Conservation (phyloP, 2,329 filamentous ascomycete species). For the Pseudonectria buxi region DNA sequence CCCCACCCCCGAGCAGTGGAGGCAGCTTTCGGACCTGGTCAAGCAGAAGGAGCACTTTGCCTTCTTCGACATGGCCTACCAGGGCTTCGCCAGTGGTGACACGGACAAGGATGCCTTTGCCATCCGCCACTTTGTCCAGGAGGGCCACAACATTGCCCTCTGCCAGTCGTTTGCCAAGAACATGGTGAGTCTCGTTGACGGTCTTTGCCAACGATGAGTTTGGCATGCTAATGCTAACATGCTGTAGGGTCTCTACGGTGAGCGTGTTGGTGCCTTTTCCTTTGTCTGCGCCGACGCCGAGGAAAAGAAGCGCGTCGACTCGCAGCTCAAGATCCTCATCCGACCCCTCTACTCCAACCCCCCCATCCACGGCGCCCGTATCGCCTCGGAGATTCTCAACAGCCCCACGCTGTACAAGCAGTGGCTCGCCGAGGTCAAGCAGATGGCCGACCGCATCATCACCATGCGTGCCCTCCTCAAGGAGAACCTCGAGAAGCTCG, state of each 20-base stretch:
- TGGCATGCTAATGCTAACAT: background rate
- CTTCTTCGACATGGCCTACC: slow-evolving; percentile 99
- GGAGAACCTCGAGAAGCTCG: slow-evolving; percentile 89
- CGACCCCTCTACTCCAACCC: slow-evolving; percentile 98
- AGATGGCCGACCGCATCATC: slow-evolving; percentile 98
- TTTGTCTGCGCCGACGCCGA: slow-evolving; percentile 77
- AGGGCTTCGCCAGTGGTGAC: slow-evolving; percentile 91
- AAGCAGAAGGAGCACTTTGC: slow-evolving; percentile 83
- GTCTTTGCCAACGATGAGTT: slow-evolving; percentile 5
- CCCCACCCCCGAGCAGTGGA: slow-evolving; percentile 87
- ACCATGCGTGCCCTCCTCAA: slow-evolving; percentile 93
- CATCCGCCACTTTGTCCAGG: slow-evolving; percentile 83
- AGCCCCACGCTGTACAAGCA: slow-evolving; percentile 78
- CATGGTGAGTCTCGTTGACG: slow-evolving; percentile 57
- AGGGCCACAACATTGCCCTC: slow-evolving; percentile 83
- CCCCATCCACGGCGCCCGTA: slow-evolving; percentile 89
- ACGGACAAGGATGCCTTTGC: slow-evolving; percentile 91
- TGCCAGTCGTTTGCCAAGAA: slow-evolving; percentile 98
- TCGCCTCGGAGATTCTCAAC: slow-evolving; percentile 88
- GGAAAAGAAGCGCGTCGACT: slow-evolving; percentile 93
- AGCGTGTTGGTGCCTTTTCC: slow-evolving; percentile 96
- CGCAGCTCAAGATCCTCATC: slow-evolving; percentile 96
- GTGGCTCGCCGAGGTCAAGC: slow-evolving; percentile 96
- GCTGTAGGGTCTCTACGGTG: slow-evolving; percentile 82
- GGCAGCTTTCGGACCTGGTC: slow-evolving; percentile 77